Evolutionary conservation across 2,329 filamentous ascomycete species (phyloP), one percentile per base, ranked within the genome.

Genomic region (Pezicula carpinea): DNA sequence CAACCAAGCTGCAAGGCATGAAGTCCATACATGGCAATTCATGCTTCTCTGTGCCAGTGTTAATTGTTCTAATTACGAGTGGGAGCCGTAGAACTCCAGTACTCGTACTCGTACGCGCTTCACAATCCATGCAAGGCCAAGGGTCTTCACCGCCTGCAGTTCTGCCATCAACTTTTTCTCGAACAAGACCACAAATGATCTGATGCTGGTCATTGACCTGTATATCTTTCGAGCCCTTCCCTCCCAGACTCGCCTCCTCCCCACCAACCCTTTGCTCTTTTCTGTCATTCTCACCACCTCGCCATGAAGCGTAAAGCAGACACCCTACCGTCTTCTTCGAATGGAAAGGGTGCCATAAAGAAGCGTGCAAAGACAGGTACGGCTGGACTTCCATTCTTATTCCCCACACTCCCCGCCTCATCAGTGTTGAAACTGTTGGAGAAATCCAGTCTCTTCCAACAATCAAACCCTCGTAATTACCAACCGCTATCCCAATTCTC

Each of bases 281-380:
- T 43, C 44, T 29, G 32, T 39, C 34, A 35, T 36, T n/a, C 21
- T 26, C 44, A 55, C 49, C 47, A 46, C 15, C 21, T 39, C 18
- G 69, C 54, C 5, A 80, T 80, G 76, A 83, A 83, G 69, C 76
- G 79, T 69, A 82, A 83, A 64, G 77, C 79, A 51, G 72, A 74
- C 39, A 63, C 66, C 51, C 68, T 71, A 53, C 62, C 64, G 44
- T 66, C 63, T 52, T 66, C 66, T 60, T 71, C 69, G 49, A 54
- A 55, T 52, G 55, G 54, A 49, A 61, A 72, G 66, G 55, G 66
- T 66, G 53, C 59, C 61, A 44, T 62, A 53, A 77, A 73, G 62
- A 82, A 81, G 66, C 77, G 76, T 63, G 65, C 73, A 55, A 70
- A 70, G 60, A 66, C 57, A 48, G 62, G 68, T 70, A 66, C 55